These are phyloP conservation scores for Tetrahymena borealis DNA, from an alignment of 73 alveolate species.

Conservation along the genomic window DNA sequence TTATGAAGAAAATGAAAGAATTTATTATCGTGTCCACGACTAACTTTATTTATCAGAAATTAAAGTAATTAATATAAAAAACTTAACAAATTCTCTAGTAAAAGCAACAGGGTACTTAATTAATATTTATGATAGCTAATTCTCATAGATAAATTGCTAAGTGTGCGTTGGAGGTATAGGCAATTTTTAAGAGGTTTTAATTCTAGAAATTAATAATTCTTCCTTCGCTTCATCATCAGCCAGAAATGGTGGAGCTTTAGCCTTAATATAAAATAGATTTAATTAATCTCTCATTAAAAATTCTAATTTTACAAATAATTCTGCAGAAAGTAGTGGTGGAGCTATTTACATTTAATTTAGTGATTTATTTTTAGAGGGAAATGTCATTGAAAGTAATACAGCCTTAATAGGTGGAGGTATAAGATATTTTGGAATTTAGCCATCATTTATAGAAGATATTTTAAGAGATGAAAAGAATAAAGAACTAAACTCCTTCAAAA, in stretches of 20 bases:
- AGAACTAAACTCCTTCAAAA: neutral
- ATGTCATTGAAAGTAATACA: neutral
- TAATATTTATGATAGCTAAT: neutral
- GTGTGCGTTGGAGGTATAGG: neutral
- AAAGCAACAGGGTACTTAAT: neutral
- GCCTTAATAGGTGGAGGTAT: neutral
- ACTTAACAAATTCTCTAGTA: neutral
- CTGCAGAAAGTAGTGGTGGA: neutral
- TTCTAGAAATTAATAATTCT: neutral
- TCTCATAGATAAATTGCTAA: neutral
- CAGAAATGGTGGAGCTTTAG: neutral
- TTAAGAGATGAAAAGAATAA: neutral
- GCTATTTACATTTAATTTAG: neutral
- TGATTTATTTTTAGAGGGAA: neutral
- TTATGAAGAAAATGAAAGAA: neutral
- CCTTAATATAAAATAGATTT: neutral
- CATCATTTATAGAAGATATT: neutral
- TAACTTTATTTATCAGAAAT: neutral
- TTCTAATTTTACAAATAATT: neutral
- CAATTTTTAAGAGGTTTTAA: neutral
- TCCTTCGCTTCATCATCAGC: neutral
- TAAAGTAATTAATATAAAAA: neutral
- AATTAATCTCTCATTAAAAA: neutral
- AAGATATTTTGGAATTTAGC: neutral
- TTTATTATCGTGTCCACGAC: neutral